Percentiles rank a stretch among this genome's conserved stretches.
Conservation (phyloP, 495 filamentous ascomycete genomes). For the Hypoxylon intermedium region DNA sequence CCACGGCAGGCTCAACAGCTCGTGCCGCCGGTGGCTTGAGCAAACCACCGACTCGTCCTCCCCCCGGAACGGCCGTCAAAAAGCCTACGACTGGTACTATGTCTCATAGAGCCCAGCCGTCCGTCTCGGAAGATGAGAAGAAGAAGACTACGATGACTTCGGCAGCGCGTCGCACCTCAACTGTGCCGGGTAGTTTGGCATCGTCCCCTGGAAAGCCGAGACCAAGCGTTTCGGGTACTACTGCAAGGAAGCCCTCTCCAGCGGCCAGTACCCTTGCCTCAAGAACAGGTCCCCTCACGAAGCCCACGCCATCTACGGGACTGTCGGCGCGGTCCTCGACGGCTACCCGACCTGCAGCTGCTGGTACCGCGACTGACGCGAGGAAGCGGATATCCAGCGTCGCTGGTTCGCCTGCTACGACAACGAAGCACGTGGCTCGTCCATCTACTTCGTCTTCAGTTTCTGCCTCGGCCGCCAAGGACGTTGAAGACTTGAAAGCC, state of each 20-base stretch:
- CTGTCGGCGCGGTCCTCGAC: conserved; percentile 42
- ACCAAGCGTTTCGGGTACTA: conserved; percentile 45
- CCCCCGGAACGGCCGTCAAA: conserved; percentile 43
- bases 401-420: conserved; percentile 37
- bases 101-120: conserved; percentile 52
- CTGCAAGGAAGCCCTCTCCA: conserved; percentile 50
- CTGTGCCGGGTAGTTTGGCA: conserved; percentile 37
- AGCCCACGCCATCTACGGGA: conserved; percentile 36
- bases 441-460: conserved; percentile 48
- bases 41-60: conserved; percentile 51
- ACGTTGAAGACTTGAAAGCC: conserved; percentile 59
- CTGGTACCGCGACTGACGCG: conserved; percentile 50
- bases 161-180: conserved; percentile 51
- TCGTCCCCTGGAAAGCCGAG: conserved; percentile 52
- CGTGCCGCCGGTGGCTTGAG: conserved; percentile 44
- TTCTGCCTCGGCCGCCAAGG: conserved; percentile 50
- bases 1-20: conserved; percentile 47
- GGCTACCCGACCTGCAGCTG: conserved; percentile 39
- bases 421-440: conserved; percentile 46
- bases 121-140: conserved; percentile 57
- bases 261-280: conserved; percentile 42
- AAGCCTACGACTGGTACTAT: conserved; percentile 48
- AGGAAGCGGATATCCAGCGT: conserved; percentile 59
- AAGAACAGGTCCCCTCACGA: conserved; percentile 38
- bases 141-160: conserved; percentile 48